phyloP scores from a whole-genome alignment of 305 asterid genomes.

The Fraxinus angustifolia region DNA sequence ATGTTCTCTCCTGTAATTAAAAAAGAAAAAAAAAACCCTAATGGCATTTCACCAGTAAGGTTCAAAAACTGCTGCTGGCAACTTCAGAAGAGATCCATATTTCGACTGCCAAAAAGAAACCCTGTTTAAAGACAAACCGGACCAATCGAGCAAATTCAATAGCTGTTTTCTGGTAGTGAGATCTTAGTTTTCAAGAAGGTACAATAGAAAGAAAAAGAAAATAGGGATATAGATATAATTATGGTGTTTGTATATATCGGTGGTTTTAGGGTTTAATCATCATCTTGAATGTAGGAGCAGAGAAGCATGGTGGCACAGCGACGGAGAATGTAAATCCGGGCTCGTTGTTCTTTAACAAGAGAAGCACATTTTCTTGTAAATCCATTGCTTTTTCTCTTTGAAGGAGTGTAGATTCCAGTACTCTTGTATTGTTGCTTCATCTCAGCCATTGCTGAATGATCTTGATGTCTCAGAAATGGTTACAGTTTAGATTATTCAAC shows the following conservation, averaged over 20 bases:
- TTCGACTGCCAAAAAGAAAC: conserved; percentile 16
- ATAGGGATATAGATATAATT: neutral
- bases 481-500: neutral
- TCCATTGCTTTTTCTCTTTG: conserved; percentile 49
- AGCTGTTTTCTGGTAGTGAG: neutral
- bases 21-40: conserved; percentile 31
- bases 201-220: neutral
- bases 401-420: conserved; percentile 12
- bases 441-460: conserved; percentile 40
- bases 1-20: conserved; percentile 23
- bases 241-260: neutral
- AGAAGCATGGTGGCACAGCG: conserved; percentile 90
- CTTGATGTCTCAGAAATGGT: neutral
- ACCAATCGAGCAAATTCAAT: conserved; percentile 14
- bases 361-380: conserved; percentile 73
- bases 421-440: conserved; percentile 32
- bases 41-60: conserved; percentile 44
- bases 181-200: neutral
- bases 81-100: conserved; percentile 18
- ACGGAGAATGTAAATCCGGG: conserved; percentile 72
- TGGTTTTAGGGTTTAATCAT: conserved; percentile 36
- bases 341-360: conserved; percentile 71
- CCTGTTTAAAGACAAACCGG: conserved; percentile 23
- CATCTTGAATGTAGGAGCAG: conserved; percentile 85
- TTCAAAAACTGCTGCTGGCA: conserved; percentile 32